A percentile compares a stretch with the other conserved stretches of the same genome.
These are phyloP conservation scores for Agaricus sinodeliciosus DNA, from an alignment of 768 basidiomycete species.

Conservation along the genomic window DNA sequence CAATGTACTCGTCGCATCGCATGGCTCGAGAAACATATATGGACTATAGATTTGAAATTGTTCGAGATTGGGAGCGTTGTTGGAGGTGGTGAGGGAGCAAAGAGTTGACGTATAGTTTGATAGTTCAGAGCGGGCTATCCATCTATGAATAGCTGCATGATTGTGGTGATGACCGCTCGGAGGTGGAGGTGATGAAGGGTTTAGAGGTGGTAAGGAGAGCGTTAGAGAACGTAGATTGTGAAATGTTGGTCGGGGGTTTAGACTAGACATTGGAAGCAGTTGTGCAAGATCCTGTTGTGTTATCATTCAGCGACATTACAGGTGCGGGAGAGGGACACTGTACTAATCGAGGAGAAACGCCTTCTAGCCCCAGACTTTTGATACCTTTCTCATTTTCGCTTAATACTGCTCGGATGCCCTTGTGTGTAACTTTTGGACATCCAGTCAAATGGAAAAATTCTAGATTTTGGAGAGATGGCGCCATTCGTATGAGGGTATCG, in stretches of 20 bases:
- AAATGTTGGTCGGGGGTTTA: slow-evolving; percentile 17
- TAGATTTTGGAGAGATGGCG: slow-evolving; percentile 41
- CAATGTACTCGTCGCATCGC: slow-evolving; percentile 36
- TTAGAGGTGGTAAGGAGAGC: slow-evolving; percentile 40
- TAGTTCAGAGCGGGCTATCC: not conserved
- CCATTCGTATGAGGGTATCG: slow-evolving; percentile 39
- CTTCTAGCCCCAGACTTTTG: slow-evolving; percentile 51
- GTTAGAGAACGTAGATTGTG: slow-evolving; percentile 26
- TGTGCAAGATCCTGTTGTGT: slow-evolving; percentile 43
- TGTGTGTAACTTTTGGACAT: slow-evolving; percentile 62
- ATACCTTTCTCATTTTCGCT: slow-evolving; percentile 40
- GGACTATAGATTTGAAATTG: slow-evolving; percentile 52
- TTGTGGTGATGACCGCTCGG: not conserved
- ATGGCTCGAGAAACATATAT: slow-evolving; percentile 32
- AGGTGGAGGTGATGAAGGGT: not conserved
- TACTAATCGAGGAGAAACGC: slow-evolving; percentile 56
- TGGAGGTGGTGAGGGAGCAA: slow-evolving; percentile 29
- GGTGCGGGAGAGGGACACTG: slow-evolving; percentile 7
- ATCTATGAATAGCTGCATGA: not conserved
- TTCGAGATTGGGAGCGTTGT: slow-evolving; percentile 40
- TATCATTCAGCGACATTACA: not conserved
- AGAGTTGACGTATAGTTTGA: slow-evolving; percentile 1
- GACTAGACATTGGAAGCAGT: slow-evolving; percentile 4
- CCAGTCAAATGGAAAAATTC: slow-evolving; percentile 58
- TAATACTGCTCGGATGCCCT: slow-evolving; percentile 48